A percentile compares a stretch with the other conserved stretches of the same genome.
Evolutionary conservation across 1,139 yeast species (phyloP).

Genomic region (Diutina ranongensis): DNA sequence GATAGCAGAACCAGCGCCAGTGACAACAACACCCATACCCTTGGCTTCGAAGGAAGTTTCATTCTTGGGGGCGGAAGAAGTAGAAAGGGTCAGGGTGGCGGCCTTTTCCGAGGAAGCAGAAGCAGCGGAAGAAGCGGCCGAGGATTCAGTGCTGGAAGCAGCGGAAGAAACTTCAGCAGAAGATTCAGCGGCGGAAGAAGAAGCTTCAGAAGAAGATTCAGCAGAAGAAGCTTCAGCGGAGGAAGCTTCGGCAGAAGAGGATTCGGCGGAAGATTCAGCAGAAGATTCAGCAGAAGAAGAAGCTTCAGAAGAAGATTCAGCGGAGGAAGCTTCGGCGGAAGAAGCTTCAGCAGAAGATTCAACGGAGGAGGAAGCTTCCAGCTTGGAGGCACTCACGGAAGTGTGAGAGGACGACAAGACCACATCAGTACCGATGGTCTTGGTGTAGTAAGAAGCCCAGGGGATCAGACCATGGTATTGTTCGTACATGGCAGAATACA

Average conservation of each 20-base stretch:
- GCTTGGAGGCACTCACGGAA: background rate
- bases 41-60: background rate
- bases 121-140: background rate
- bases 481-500: slow-evolving; percentile 5
- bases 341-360: background rate
- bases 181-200: background rate
- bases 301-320: background rate
- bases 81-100: background rate
- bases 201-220: background rate
- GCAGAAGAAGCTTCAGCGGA: background rate
- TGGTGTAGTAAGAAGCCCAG: slow-evolving; percentile 2
- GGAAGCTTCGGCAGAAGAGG: background rate
- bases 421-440: slow-evolving; percentile 1
- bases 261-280: background rate
- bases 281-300: background rate
- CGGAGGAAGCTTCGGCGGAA: background rate
- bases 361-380: background rate
- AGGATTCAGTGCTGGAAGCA: background rate
- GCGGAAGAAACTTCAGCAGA: background rate
- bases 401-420: background rate
- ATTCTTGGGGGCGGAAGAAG: background rate
- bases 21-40: background rate
- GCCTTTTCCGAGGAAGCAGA: background rate
- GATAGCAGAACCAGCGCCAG: slow-evolving; percentile 2
- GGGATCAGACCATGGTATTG: slow-evolving; percentile 3